A percentile compares a stretch with the other conserved stretches of the same genome.
Evolutionary conservation across 2,329 filamentous ascomycete species (phyloP).

Genomic region (Venturia aucupariae): DNA sequence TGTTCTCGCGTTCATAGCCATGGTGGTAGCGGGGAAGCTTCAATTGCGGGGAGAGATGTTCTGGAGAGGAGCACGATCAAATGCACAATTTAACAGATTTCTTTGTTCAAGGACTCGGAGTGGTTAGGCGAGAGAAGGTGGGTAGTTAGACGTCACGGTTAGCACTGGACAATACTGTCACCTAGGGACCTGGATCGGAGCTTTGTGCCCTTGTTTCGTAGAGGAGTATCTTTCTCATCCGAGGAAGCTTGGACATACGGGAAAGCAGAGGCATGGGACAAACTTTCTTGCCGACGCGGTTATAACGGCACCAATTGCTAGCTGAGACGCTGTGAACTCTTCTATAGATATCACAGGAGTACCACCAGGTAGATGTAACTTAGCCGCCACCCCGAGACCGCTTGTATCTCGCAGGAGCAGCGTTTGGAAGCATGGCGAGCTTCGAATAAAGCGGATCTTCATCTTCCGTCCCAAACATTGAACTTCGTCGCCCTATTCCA

Average conservation of each 20-base stretch:
- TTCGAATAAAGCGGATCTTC: neutral
- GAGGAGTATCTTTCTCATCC: neutral
- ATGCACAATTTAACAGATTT: neutral
- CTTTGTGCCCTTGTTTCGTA: neutral
- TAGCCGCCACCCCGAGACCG: neutral
- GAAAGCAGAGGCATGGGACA: neutral
- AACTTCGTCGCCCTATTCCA: neutral
- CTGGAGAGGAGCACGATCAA: neutral
- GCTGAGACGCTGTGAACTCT: neutral
- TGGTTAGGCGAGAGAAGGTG: neutral
- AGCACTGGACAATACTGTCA: neutral
- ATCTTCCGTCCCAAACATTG: neutral
- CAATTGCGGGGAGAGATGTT: neutral
- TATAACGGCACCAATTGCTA: neutral
- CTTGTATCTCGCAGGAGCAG: neutral
- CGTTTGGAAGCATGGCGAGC: neutral
- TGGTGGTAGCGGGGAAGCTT: slow-evolving; percentile 24
- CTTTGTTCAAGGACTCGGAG: neutral
- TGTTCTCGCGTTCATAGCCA: slow-evolving; percentile 56
- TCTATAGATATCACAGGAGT: too few species aligned
- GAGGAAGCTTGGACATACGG: neutral
- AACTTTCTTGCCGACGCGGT: neutral
- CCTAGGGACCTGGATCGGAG: slow-evolving; percentile 1
- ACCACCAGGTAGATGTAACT: too few species aligned
- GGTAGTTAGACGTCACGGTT: neutral